Percentiles rank a stretch among this genome's conserved stretches.
phyloP scores from a whole-genome alignment of 83 land plant genomes.

The Isoetes engelmannii region DNA sequence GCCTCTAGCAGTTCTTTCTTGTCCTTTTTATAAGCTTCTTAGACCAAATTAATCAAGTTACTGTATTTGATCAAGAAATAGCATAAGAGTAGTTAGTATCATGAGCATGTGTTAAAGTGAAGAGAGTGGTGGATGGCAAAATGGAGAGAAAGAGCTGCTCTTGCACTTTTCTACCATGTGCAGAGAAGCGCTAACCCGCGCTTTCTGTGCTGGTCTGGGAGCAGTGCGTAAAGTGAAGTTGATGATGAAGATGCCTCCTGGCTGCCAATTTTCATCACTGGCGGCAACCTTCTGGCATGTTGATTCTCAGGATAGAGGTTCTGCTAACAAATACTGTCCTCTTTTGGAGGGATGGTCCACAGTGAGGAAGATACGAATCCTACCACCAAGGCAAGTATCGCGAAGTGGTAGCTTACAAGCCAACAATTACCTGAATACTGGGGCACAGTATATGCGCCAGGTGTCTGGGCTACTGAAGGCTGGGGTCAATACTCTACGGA shows the following conservation, averaged over 20 bases:
- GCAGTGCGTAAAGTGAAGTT: constrained; percentile 79
- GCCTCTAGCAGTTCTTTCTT: too few species aligned
- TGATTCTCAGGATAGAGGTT: neutral
- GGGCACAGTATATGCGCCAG: constrained; percentile 65
- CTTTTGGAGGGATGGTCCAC: constrained; percentile 54
- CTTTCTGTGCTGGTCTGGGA: neutral
- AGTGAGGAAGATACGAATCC: constrained; percentile 64
- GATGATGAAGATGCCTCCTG: constrained; percentile 37
- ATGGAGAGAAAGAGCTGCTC: neutral
- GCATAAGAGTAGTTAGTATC: too few species aligned
- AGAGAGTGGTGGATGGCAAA: neutral
- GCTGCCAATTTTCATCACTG: constrained; percentile 48
- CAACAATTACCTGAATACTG: constrained; percentile 56
- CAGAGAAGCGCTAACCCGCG: neutral
- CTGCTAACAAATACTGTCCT: constrained; percentile 22
- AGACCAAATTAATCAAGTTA: too few species aligned
- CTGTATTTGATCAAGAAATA: too few species aligned
- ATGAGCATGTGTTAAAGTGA: neutral
- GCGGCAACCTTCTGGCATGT: constrained; percentile 8
- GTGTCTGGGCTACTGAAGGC: constrained; percentile 66
- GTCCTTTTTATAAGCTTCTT: too few species aligned
- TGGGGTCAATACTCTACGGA: constrained; percentile 51
- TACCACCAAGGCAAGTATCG: constrained; percentile 37
- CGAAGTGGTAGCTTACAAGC: constrained; percentile 34
- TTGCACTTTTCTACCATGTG: neutral